These are phyloP conservation scores for Mycothermus thermophilus DNA, from an alignment of 495 filamentous ascomycete genomes.

Conservation along the genomic window DNA sequence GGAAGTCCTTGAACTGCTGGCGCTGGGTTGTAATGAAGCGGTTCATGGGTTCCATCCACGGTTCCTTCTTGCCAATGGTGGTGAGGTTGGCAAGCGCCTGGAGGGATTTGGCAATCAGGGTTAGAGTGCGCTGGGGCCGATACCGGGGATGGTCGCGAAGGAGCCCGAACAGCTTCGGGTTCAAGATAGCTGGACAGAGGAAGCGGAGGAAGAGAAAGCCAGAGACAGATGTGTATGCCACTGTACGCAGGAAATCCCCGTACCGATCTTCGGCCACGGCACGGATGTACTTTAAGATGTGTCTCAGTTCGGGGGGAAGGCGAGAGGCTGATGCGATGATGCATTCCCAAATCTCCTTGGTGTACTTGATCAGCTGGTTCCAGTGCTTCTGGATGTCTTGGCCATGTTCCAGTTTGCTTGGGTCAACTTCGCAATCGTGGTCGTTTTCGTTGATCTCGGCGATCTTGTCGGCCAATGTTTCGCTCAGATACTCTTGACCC, in stretches of 20 bases:
- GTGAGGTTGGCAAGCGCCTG: slow-evolving; percentile 90
- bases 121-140: slow-evolving; percentile 79
- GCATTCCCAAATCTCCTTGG: slow-evolving; percentile 69
- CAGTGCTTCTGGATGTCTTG: slow-evolving; percentile 78
- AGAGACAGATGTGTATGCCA: slow-evolving; percentile 89
- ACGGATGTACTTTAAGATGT: slow-evolving; percentile 82
- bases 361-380: slow-evolving; percentile 60
- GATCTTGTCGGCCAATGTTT: slow-evolving; percentile 73
- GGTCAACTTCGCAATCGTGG: slow-evolving; percentile 91
- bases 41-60: slow-evolving; percentile 99
- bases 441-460: slow-evolving; percentile 76
- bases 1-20: slow-evolving; percentile 70
- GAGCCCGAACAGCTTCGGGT: slow-evolving; percentile 90
- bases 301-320: slow-evolving; percentile 72
- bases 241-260: slow-evolving; percentile 86
- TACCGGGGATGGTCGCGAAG: slow-evolving; percentile 74
- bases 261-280: slow-evolving; percentile 94
- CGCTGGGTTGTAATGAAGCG: slow-evolving; percentile 49
- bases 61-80: slow-evolving; percentile 86
- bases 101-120: slow-evolving; percentile 88
- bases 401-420: slow-evolving; percentile 51
- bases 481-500: slow-evolving; percentile 85
- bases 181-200: slow-evolving; percentile 90
- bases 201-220: slow-evolving; percentile 94
- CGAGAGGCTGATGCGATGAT: slow-evolving; percentile 58